phyloP scores from a whole-genome alignment of 2,329 filamentous ascomycete species.

The Aspergillus sclerotialis region DNA sequence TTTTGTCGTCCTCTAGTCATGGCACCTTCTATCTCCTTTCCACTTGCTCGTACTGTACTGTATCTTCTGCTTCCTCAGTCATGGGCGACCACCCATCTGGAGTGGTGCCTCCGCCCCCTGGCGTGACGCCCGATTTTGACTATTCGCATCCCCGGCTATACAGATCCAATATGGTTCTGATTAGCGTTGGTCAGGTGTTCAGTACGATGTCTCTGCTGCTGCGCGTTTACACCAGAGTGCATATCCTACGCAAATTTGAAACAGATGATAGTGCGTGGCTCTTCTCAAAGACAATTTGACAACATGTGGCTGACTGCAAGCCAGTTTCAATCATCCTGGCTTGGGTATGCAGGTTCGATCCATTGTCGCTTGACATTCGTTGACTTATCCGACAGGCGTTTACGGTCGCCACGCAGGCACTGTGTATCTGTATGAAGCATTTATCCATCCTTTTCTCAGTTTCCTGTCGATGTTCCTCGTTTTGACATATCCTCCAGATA shows the following conservation, averaged over 20 bases:
- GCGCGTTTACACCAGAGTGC: conserved; percentile 10
- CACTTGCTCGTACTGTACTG: too few relatives aligned
- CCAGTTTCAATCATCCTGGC: conserved; percentile 15
- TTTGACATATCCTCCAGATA: conserved; percentile 5
- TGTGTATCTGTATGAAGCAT: conserved; percentile 12
- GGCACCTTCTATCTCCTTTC: too few relatives aligned
- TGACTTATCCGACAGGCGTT: conserved; percentile 7
- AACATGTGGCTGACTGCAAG: conserved; percentile 2
- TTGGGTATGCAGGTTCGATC: conserved; percentile 12
- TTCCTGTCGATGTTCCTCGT: not conserved
- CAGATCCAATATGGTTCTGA: conserved; percentile 4
- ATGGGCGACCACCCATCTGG: conserved; percentile 5
- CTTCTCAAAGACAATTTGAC: not conserved
- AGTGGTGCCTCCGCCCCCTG: conserved; percentile 6
- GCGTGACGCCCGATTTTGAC: conserved; percentile 8
- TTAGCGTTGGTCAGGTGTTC: conserved; percentile 5
- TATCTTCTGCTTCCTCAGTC: not conserved
- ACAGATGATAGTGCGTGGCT: conserved; percentile 15
- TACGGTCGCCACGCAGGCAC: conserved; percentile 8
- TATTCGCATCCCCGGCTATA: conserved; percentile 9
- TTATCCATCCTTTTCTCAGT: not conserved
- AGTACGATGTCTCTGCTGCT: conserved; percentile 7
- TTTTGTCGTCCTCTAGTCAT: too few relatives aligned
- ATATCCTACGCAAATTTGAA: conserved; percentile 10
- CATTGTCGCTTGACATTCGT: not conserved